Base-by-base conservation (phyloP, 2,329 filamentous ascomycete species). In the Colletotrichum falcatum region DNA sequence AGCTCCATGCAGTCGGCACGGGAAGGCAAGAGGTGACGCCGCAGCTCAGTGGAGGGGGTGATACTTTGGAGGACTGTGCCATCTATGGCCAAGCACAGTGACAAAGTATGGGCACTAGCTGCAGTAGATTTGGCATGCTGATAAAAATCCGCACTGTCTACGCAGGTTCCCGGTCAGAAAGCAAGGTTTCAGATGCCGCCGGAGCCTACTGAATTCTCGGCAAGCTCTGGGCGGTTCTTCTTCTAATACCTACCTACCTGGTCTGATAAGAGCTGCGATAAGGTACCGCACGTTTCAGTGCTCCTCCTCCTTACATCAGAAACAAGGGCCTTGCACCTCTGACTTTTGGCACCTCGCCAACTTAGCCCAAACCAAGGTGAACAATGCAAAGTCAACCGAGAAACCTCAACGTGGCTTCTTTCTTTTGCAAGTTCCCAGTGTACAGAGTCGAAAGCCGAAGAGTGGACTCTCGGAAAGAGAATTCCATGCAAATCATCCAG, bases 181-280 rank as follows among this genome's bases (percentile, higher is more conserved):
- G 37, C 35, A 54, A 23, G 66, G 66, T 70, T 62, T 61, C 67
- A 58, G 44, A 59, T 70, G 63, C 59, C 48, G 56, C 64, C 46
- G 20, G 58, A 66, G 66, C 55, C 53, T 53, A 26, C 37, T 55
- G 51, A 23, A 23, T 23, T 37, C 30, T 14, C 28, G 30, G 51
- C 51, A 33, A 20, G 20, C 18, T 35, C 51, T n/a, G 51, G 30
- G 51, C 30, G 49, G 49, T 20, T 30, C 49, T 53, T 63, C 14
- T 28, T 42, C 51, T n/a, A n/a, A n/a, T n/a, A n/a, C n/a, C n/a
- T n/a, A n/a, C n/a, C n/a, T n/a, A 33, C 18, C 39, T 7, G 14
- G 51, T 35, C 49, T 39, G 65, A 61, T 61, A 66, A 66, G 63
- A 70, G 62, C 62, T 65, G n/a, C 28, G 59, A 61, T 61, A 61